phyloP scores from a whole-genome alignment of 2,329 filamentous ascomycete species.

The Aschersonia sp. region DNA sequence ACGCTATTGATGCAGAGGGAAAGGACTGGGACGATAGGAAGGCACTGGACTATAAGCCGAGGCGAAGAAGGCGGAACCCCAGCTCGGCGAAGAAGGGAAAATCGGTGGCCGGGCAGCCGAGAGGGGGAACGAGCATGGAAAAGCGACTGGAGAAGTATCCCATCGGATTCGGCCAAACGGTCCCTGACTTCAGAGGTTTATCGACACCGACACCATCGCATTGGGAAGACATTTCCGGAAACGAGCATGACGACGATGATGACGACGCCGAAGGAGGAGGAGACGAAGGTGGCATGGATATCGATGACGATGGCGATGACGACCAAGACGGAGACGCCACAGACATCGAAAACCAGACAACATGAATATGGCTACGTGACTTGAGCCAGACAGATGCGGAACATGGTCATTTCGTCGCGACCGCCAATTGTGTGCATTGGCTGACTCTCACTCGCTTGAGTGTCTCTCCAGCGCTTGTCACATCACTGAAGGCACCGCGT shows the following conservation, averaged over 20 bases:
- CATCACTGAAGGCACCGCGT: no score
- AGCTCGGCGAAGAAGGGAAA: constrained; percentile 1
- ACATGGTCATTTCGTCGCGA: no score
- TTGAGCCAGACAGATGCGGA: neutral
- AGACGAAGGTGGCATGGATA: neutral
- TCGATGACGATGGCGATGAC: constrained; percentile 11
- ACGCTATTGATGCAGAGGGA: constrained; percentile 29
- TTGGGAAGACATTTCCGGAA: constrained; percentile 16
- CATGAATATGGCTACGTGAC: constrained; percentile 10
- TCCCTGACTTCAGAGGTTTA: constrained; percentile 4
- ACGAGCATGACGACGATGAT: constrained; percentile 9
- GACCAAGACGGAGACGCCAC: constrained; percentile 7
- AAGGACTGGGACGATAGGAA: constrained; percentile 26
- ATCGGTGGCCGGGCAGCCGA: constrained; percentile 4
- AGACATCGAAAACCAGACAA: constrained; percentile 6
- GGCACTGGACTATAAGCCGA: constrained; percentile 24
- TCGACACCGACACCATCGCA: constrained; percentile 20
- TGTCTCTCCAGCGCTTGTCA: no score
- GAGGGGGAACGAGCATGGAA: neutral
- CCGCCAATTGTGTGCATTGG: no score
- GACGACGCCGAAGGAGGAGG: constrained; percentile 6
- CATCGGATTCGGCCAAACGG: constrained; percentile 9
- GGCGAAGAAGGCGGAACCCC: constrained; percentile 9
- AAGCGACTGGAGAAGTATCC: constrained; percentile 6
- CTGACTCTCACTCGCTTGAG: no score